Evolutionary conservation across 1,284 basidiomycete species (phyloP).

Genomic region (Tausonia pullulans): DNA sequence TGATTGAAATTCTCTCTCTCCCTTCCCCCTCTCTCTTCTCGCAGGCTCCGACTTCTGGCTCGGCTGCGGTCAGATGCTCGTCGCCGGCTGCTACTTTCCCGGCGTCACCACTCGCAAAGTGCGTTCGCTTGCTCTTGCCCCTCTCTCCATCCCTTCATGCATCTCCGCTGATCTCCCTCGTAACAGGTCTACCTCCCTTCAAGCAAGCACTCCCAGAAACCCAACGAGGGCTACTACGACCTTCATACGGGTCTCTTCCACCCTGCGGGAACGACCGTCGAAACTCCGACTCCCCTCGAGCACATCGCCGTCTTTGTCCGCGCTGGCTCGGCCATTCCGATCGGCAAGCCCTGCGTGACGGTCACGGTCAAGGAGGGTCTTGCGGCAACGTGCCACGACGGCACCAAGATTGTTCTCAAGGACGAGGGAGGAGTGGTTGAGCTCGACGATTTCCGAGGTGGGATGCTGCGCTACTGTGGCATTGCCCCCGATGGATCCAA

Average conservation of each 20-base stretch:
- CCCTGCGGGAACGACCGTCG: slow-evolving; percentile 10
- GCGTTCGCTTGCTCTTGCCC: neutral
- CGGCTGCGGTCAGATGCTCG: slow-evolving; percentile 33
- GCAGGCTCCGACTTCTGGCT: slow-evolving; percentile 36
- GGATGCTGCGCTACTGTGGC: no score
- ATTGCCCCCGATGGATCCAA: no score
- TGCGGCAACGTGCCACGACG: slow-evolving; percentile 30
- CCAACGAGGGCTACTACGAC: slow-evolving; percentile 22
- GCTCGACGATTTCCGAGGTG: slow-evolving; percentile 36
- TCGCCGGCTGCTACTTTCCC: slow-evolving; percentile 31
- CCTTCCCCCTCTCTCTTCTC: neutral
- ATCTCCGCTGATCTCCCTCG: slow-evolving; percentile 19
- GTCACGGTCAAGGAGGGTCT: slow-evolving; percentile 31
- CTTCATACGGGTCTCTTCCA: slow-evolving; percentile 8
- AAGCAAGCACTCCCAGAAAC: slow-evolving; percentile 25
- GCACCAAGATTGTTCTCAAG: slow-evolving; percentile 30
- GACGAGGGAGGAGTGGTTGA: slow-evolving; percentile 32
- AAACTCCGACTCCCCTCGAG: slow-evolving; percentile 28
- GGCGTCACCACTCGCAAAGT: slow-evolving; percentile 16
- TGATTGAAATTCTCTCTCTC: neutral
- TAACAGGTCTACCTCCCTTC: slow-evolving; percentile 35
- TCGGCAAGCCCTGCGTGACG: slow-evolving; percentile 33
- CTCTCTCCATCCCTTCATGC: neutral
- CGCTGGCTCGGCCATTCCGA: slow-evolving; percentile 34
- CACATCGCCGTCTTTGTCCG: slow-evolving; percentile 36